Evolutionary conservation across 2,329 filamentous ascomycete genomes (phyloP), one percentile per base, ranked within the genome.

Genomic region (Monilinia laxa): DNA sequence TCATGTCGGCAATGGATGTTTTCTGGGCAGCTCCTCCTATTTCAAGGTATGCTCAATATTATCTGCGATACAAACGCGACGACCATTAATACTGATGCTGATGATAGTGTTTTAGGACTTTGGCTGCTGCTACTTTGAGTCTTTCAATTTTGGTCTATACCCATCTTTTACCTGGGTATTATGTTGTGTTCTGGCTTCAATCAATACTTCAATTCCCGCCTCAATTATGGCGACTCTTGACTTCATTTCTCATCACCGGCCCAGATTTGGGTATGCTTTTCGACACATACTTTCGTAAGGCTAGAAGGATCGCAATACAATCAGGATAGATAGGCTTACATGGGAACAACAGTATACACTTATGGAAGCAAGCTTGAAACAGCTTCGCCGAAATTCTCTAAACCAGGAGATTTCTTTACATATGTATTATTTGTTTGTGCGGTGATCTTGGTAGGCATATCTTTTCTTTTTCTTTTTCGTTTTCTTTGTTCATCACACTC

Each of bases 1-100:
- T 67, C 64, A 76, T 75, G 74, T 76, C 75, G 75, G 72, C 73
- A 66, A 85, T 87, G 83, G 86, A 88, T 78, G 80, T 81, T 70
- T 89, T 88, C 76, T 88, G 85, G 85, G 81, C 83, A 72, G 83
- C 85, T 73, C 88, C 88, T 74, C 87, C 87, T 66, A 85, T 91
- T 72, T 81, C 85, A 67, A 86, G 88, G 88, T 90, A 83, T 74
- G 81, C 73, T n/a, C 65, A 49, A 63, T 51, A 3, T 16, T 16
- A 51, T 71, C 55, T 64, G 54, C 45, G 23, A 58, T 65, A 54
- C 66, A 54, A 67, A 60, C 47, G 51, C 63, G 64, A 65, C 57
- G 51, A 40, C 45, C 65, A 62, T 66, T 67, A 70, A 74, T 76
- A 77, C 79, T 82, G 77, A 83, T 83, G 75, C 81, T 82, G 75